Base-by-base conservation (phyloP, 148 eudicot genomes). In the Oxyria digyna region DNA sequence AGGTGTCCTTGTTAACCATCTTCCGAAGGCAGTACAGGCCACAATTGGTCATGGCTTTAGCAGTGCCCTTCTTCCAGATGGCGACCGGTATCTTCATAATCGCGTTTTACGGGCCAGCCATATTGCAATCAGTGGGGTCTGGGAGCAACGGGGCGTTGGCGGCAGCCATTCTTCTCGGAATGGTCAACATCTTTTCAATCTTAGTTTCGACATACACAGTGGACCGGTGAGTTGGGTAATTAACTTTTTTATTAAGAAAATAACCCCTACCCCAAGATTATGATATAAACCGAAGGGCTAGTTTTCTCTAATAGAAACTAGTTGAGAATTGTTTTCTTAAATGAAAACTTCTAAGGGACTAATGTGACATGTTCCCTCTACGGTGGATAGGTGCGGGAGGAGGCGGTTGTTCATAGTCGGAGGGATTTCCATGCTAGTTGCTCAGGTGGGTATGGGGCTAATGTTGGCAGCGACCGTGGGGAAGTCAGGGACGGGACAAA, bases 1-100 rank as follows among this genome's bases (percentile, higher is more conserved):
- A 9, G n/a, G n/a, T n/a, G 63, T 32, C 62, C 3, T 49, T 69
- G 6, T 3, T 43, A 1, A 69, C 72, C 0, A 69, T 69, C 33
- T 49, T 69, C 14, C 23, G 42, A 15, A 31, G 72, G 8, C 35
- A 69, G 4, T 69, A 48, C 52, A 48, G 72, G 42, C 62, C 72
- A 1, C 62, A 46, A 4, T 6, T 69, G 26, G 62, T 69, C 1
- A 69, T 69, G 72, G 72, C 62, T 0, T 1, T 69, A 5, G 62
- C 72, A 8, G 35, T 69, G 4, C 62, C 72, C 0, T 69, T 69
- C 62, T 69, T 46, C 43, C 72, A 69, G 23, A 48, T 42, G 42
- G 62, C 52, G 6, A 6, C 62, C 13, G 59, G 59, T 24, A 69
- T 69, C 40, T 69, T 69, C 42, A 50, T 69, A 24, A 43, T 45